phyloP scores from a whole-genome alignment of 2,329 filamentous ascomycete genomes.

The Endothia cerciana region DNA sequence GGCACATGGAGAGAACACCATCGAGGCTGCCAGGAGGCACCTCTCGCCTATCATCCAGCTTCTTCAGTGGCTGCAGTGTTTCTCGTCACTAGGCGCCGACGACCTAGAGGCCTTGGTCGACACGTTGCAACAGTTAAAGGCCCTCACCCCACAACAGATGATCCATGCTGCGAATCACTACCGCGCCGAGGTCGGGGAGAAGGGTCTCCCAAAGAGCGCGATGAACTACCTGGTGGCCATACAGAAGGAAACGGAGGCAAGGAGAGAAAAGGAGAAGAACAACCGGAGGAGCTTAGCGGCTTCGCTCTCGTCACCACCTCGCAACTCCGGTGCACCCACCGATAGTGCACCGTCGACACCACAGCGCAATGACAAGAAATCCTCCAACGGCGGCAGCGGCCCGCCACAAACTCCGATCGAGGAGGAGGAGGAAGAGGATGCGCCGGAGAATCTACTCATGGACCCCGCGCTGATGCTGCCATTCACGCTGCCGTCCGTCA shows the following conservation, averaged over 20 bases:
- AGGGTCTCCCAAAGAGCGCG: constrained; percentile 83
- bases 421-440: constrained; percentile 67
- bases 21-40: constrained; percentile 82
- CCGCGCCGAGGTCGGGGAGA: constrained; percentile 92
- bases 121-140: constrained; percentile 86
- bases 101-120: constrained; percentile 86
- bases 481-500: constrained; percentile 92
- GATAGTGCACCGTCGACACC: constrained; percentile 52
- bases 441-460: constrained; percentile 76
- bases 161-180: constrained; percentile 93
- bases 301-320: constrained; percentile 22
- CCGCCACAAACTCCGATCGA: constrained; percentile 46
- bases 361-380: constrained; percentile 38
- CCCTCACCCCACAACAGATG: constrained; percentile 83
- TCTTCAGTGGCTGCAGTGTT: constrained; percentile 96
- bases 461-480: constrained; percentile 92
- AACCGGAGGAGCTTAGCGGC: constrained; percentile 47
- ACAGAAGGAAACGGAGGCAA: constrained; percentile 71
- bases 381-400: constrained; percentile 47
- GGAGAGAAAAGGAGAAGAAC: constrained; percentile 57
- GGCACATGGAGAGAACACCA: constrained; percentile 81
- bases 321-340: constrained; percentile 38
- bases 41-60: constrained; percentile 90
- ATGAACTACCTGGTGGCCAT: constrained; percentile 83
- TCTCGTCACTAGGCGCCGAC: constrained; percentile 84